Conservation (phyloP, 306 rosid species). For the Vachellia collinsii region DNA sequence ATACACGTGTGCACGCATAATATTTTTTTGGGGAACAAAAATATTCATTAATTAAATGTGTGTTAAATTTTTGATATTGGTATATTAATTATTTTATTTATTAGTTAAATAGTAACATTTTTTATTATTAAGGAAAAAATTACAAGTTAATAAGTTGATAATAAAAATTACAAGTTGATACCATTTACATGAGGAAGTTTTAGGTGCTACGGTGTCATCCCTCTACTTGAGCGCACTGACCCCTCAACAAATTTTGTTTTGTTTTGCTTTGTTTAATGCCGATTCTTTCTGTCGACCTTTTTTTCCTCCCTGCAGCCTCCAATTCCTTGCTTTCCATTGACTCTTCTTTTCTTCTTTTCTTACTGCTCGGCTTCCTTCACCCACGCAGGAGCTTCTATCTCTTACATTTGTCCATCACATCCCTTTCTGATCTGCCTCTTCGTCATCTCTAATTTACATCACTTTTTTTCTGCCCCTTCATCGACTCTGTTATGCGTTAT, state of each 20-base stretch:
- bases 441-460: slow-evolving; percentile 43
- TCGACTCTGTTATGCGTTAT: slow-evolving; percentile 36
- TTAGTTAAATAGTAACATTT: too few species aligned
- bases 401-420: slow-evolving; percentile 34
- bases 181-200: background rate
- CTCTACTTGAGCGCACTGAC: background rate
- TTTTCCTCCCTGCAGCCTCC: slow-evolving; percentile 38
- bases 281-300: background rate
- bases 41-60: too few species aligned
- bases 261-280: background rate
- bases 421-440: slow-evolving; percentile 50
- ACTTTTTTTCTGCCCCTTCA: slow-evolving; percentile 23
- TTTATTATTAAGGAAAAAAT: too few species aligned
- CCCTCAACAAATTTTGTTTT: background rate
- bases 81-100: too few species aligned
- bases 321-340: slow-evolving; percentile 31
- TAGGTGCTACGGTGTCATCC: background rate
- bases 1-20: background rate
- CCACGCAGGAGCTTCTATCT: slow-evolving; percentile 41
- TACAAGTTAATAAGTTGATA: too few species aligned
- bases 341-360: slow-evolving; percentile 36
- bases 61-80: too few species aligned
- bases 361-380: slow-evolving; percentile 39
- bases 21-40: too few species aligned
- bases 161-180: too few species aligned